Percentiles rank a stretch among this genome's conserved stretches.
phyloP scores from a whole-genome alignment of 768 basidiomycete genomes.

The Scleroderma bovista region DNA sequence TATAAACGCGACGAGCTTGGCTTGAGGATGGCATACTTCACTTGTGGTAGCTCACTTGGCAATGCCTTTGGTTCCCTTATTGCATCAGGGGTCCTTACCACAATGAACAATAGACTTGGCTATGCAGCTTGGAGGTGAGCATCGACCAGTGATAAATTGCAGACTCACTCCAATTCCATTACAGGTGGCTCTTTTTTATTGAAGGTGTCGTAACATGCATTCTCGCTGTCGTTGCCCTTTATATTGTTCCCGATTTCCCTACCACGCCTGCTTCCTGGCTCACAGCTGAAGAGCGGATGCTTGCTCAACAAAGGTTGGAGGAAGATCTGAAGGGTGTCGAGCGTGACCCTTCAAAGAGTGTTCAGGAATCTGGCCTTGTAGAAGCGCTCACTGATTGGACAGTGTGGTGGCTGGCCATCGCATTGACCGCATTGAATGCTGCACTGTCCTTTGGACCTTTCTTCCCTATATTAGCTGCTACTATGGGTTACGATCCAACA shows the following conservation, averaged over 20 bases:
- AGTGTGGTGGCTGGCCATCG: constrained; percentile 73
- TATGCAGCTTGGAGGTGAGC: constrained; percentile 66
- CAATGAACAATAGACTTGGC: constrained; percentile 63
- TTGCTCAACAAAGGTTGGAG: constrained; percentile 53
- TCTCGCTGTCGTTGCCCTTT: constrained; percentile 45
- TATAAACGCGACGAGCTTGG: constrained; percentile 69
- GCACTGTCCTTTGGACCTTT: constrained; percentile 72
- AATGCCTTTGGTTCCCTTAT: constrained; percentile 79
- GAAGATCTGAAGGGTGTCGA: constrained; percentile 57
- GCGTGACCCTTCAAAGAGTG: constrained; percentile 35
- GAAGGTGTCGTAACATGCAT: constrained; percentile 56
- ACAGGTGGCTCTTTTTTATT: constrained; percentile 66
- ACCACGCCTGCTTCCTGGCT: constrained; percentile 53
- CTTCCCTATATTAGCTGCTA: constrained; percentile 71
- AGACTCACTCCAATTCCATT: not conserved
- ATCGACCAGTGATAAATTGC: not conserved
- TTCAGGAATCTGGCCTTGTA: constrained; percentile 39
- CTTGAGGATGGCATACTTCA: constrained; percentile 57
- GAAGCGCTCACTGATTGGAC: constrained; percentile 68
- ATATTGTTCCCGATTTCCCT: constrained; percentile 72
- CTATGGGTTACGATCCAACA: constrained; percentile 59
- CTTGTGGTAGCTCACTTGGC: constrained; percentile 66
- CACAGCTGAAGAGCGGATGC: constrained; percentile 45
- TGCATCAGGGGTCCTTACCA: constrained; percentile 67
- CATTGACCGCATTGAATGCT: constrained; percentile 47